Base-by-base conservation (phyloP, 805 yeast species). In the Huiozyma sinensis region DNA sequence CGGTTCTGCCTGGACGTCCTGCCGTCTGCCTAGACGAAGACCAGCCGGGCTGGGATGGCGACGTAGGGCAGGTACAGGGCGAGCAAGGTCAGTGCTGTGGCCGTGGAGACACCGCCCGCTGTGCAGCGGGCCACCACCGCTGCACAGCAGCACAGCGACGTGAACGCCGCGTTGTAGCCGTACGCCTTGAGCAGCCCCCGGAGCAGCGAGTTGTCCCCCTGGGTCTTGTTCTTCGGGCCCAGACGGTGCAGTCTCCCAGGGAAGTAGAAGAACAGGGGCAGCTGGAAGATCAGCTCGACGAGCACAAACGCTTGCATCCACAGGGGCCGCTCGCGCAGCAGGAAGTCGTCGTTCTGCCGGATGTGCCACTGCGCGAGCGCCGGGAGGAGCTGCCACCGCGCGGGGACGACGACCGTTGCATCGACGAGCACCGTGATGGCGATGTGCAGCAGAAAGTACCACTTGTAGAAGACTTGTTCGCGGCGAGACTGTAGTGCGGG, bases 111-210 rank as follows among this genome's bases (percentile, higher is more conserved):
- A 17, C 24, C 24, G 24, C 24, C 33, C 33, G 33, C n/a, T 11
- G 33, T 5, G 4, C 63, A 64, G 28, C 53, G 42, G 10, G 43
- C 42, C 43, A 48, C 52, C 11, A 80, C 70, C 52, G 75, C 72
- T n/a, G 71, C 57, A 50, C 83, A 63, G 58, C 97, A 90, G 27
- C 79, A 75, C 33, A 79, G 60, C 0, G 96, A 87, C 5, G 96
- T 87, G 42, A 83, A 66, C 4, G 81, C 67, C 0, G 97, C 97
- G 56, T 86, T 87, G 53, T 83, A 73, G 3, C 90, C 95, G 61
- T 92, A 90, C 6, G 80, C 54, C 10, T 76, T 64, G 50, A 81
- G 60, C 57, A 10, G 30, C 5, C 33, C 9, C 6, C 36, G 12
- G 9, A n/a, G 34, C 17, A 40, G 10, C 4, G 10, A 28, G 24